phyloP scores from a whole-genome alignment of 768 basidiomycete species.

The Artomyces pyxidatus region DNA sequence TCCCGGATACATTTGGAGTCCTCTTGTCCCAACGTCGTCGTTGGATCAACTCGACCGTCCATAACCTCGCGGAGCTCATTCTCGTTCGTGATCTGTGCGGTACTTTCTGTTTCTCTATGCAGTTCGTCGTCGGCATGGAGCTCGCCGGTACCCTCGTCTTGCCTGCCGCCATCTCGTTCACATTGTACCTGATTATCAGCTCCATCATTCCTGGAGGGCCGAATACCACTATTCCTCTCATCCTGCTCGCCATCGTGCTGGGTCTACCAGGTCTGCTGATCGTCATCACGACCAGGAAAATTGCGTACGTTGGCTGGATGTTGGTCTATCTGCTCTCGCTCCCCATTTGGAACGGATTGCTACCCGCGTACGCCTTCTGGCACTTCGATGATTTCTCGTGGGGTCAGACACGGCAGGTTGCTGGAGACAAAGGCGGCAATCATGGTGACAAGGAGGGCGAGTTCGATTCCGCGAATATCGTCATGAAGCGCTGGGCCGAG shows the following conservation, averaged over 20 bases:
- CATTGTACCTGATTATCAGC: slow-evolving; percentile 83
- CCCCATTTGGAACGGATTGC: slow-evolving; percentile 94
- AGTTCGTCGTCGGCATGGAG: slow-evolving; percentile 99
- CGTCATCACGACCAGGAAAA: slow-evolving; percentile 89
- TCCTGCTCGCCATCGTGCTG: slow-evolving; percentile 88
- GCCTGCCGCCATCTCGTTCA: slow-evolving; percentile 96
- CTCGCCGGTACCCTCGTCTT: slow-evolving; percentile 92
- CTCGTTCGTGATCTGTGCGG: slow-evolving; percentile 97
- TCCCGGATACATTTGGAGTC: slow-evolving; percentile 92
- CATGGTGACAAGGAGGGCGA: slow-evolving; percentile 95
- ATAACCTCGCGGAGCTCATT: slow-evolving; percentile 92
- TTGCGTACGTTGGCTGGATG: slow-evolving; percentile 98
- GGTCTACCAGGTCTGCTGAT: slow-evolving; percentile 95
- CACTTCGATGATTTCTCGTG: slow-evolving; percentile 98
- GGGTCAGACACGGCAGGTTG: slow-evolving; percentile 84
- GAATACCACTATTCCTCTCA: slow-evolving; percentile 81
- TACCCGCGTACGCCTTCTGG: slow-evolving; percentile 97
- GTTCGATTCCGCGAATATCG: slow-evolving; percentile 93
- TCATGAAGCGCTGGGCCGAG: slow-evolving; percentile 99
- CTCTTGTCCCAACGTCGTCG: slow-evolving; percentile 93
- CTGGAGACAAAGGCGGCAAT: slow-evolving; percentile 45
- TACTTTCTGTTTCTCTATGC: slow-evolving; percentile 99
- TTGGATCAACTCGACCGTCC: slow-evolving; percentile 99
- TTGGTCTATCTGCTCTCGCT: slow-evolving; percentile 85
- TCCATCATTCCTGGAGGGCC: slow-evolving; percentile 77